phyloP scores from a whole-genome alignment of 2,329 filamentous ascomycete genomes.

The Aspergillus thermomutatus region DNA sequence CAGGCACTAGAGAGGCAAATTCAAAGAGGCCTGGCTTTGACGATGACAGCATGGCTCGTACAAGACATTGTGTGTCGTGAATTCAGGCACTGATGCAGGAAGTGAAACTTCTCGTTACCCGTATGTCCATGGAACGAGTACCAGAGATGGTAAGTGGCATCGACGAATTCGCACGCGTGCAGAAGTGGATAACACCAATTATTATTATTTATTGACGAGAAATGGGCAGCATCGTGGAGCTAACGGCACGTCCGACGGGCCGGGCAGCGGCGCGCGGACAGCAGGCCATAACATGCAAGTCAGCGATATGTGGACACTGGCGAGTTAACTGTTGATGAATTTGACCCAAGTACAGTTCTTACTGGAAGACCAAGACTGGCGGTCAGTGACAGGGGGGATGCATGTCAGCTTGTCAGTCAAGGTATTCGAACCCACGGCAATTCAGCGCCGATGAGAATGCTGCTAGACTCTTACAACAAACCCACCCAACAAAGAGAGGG shows the following conservation, averaged over 20 bases:
- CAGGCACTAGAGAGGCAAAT: background rate
- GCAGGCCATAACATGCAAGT: constrained; percentile 21
- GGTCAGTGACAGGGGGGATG: constrained; percentile 13
- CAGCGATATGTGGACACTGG: constrained; percentile 11
- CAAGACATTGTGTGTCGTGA: constrained; percentile 5
- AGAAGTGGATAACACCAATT: constrained; percentile 19
- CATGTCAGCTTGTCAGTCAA: constrained; percentile 1
- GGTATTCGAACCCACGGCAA: background rate
- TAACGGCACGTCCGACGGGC: constrained; percentile 23
- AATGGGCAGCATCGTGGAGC: constrained; percentile 17
- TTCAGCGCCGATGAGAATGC: constrained; percentile 7
- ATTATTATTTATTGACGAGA: constrained; percentile 6
- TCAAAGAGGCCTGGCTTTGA: constrained; percentile 1
- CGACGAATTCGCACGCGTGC: constrained; percentile 18
- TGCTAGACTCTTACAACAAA: constrained; percentile 10
- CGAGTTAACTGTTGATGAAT: constrained; percentile 4
- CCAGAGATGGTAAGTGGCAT: background rate
- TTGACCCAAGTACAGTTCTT: constrained; percentile 18
- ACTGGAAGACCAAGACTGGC: constrained; percentile 23
- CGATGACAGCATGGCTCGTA: constrained; percentile 6
- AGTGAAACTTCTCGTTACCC: constrained; percentile 1
- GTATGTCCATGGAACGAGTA: constrained; percentile 4
- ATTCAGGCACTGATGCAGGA: constrained; percentile 23
- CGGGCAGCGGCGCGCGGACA: constrained; percentile 21
- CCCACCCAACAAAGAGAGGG: constrained; percentile 1